phyloP scores from a whole-genome alignment of 2,329 filamentous ascomycete genomes.

The Coniochaeta prunicola region DNA sequence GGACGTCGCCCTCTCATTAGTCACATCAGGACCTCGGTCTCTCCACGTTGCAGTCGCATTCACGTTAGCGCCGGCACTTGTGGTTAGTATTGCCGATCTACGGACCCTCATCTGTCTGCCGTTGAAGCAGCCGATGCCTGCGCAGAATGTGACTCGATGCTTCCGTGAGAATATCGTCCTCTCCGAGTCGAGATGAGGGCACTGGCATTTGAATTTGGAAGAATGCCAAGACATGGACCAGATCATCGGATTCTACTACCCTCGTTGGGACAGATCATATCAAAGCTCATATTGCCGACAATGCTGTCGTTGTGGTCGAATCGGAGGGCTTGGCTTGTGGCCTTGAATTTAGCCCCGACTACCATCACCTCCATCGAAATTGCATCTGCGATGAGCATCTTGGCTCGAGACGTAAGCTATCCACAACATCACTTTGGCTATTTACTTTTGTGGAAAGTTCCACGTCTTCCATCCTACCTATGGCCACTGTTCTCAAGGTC shows the following conservation, averaged over 20 bases:
- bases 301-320: background rate
- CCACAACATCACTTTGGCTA: background rate
- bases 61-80: background rate
- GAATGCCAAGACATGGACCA: slow-evolving; percentile 2
- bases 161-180: background rate
- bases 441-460: slow-evolving; percentile 2
- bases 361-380: background rate
- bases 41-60: background rate
- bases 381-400: background rate
- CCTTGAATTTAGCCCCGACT: slow-evolving; percentile 1
- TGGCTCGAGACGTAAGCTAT: background rate
- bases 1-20: background rate
- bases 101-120: background rate
- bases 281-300: background rate
- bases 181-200: background rate
- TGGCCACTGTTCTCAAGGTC: background rate
- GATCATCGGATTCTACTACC: slow-evolving; percentile 2
- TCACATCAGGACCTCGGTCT: background rate
- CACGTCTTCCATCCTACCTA: background rate
- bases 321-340: background rate
- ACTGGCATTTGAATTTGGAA: background rate
- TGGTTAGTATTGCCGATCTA: background rate
- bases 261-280: background rate
- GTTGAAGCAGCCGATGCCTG: background rate
- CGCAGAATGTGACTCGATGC: background rate